Evolutionary conservation across 306 rosid genomes (phyloP).

Genomic region (Canavalia gladiata): DNA sequence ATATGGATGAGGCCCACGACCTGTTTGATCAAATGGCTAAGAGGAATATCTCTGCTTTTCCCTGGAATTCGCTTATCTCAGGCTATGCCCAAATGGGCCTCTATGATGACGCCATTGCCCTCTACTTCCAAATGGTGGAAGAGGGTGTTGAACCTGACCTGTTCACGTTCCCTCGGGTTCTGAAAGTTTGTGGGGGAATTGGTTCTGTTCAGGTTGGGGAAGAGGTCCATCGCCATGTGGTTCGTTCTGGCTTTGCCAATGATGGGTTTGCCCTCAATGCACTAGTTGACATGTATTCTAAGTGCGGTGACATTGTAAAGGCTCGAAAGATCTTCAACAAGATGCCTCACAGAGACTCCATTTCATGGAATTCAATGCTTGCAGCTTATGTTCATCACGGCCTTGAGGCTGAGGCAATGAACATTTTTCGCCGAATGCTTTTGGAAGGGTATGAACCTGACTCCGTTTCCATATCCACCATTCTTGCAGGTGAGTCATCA

Average conservation of each 20-base stretch:
- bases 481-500: constrained; percentile 58
- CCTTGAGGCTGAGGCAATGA: constrained; percentile 65
- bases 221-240: constrained; percentile 75
- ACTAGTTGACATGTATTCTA: constrained; percentile 84
- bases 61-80: constrained; percentile 89
- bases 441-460: constrained; percentile 69
- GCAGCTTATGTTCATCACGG: constrained; percentile 75
- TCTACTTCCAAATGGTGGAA: constrained; percentile 94
- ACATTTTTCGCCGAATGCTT: constrained; percentile 65
- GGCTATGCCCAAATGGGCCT: constrained; percentile 77
- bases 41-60: constrained; percentile 62
- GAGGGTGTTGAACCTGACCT: constrained; percentile 76
- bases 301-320: constrained; percentile 91
- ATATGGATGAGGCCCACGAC: constrained; percentile 69
- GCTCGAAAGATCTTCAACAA: constrained; percentile 72
- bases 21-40: constrained; percentile 86
- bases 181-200: constrained; percentile 86
- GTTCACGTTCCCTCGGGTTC: constrained; percentile 81
- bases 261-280: constrained; percentile 87
- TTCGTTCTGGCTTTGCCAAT: constrained; percentile 67
- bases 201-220: constrained; percentile 80
- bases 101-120: constrained; percentile 83
- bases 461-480: constrained; percentile 65
- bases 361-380: constrained; percentile 94
- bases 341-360: constrained; percentile 63